Evolutionary conservation across 768 basidiomycete species (phyloP).

Genomic region (Boletus reticulatus): DNA sequence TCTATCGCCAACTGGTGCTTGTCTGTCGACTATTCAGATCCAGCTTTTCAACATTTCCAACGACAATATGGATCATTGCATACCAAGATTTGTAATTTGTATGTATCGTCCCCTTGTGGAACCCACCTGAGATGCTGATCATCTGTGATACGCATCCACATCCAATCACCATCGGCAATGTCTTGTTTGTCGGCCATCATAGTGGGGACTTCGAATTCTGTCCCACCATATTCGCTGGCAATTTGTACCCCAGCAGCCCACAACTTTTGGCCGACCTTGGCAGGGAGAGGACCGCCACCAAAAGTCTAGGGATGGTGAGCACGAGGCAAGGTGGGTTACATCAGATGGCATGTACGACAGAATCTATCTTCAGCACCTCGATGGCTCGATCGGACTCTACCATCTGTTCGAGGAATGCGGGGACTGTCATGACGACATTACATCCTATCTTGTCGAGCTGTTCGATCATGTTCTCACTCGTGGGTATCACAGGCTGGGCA

Average conservation of each 20-base stretch:
- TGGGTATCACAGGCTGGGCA: conserved; percentile 14
- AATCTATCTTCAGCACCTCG: background rate
- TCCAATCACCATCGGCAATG: conserved; percentile 16
- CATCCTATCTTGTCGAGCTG: conserved; percentile 3
- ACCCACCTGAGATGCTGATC: conserved; percentile 24
- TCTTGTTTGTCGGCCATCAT: conserved; percentile 1
- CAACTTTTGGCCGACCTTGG: conserved; percentile 13
- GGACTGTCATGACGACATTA: conserved; percentile 11
- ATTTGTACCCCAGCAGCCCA: conserved; percentile 13
- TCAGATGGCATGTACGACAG: background rate
- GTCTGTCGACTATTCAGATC: background rate
- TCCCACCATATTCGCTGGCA: conserved; percentile 13
- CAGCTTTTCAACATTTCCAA: background rate
- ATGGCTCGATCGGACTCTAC: background rate
- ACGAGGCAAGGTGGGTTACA: too few relatives aligned
- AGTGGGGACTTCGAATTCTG: conserved; percentile 16
- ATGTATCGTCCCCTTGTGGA: conserved; percentile 30
- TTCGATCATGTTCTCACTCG: conserved; percentile 19
- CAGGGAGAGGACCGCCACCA: conserved; percentile 12
- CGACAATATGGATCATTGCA: background rate
- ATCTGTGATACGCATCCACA: conserved; percentile 7
- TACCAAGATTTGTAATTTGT: conserved; percentile 38
- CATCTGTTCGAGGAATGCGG: conserved; percentile 21
- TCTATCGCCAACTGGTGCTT: conserved; percentile 4
- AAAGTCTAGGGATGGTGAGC: background rate